phyloP scores from a whole-genome alignment of 768 basidiomycete species.

The Amyloporia xantha region DNA sequence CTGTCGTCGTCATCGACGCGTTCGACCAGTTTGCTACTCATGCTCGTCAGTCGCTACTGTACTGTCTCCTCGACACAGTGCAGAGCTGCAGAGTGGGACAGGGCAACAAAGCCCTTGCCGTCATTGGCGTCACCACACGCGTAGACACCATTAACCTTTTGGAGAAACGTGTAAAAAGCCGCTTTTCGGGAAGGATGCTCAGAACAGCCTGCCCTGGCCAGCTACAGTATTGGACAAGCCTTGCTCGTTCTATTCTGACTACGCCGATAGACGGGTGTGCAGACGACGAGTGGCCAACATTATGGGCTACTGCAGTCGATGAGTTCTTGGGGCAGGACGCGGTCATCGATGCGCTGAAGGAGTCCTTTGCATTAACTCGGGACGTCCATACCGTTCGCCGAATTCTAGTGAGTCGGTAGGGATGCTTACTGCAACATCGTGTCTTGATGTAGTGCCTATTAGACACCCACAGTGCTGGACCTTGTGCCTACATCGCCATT shows the following conservation, averaged over 20 bases:
- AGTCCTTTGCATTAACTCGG: conserved; percentile 54
- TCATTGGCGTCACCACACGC: conserved; percentile 82
- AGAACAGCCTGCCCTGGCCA: conserved; percentile 59
- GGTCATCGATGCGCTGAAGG: conserved; percentile 41
- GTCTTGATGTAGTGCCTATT: not conserved
- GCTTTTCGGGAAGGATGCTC: conserved; percentile 90
- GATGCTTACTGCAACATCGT: not conserved
- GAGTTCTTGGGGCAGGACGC: conserved; percentile 44
- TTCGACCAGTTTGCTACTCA: conserved; percentile 93
- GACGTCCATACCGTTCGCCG: conserved; percentile 54
- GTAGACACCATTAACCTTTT: conserved; percentile 83
- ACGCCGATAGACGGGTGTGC: conserved; percentile 21
- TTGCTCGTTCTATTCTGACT: conserved; percentile 43
- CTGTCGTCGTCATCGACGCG: conserved; percentile 79
- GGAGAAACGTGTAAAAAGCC: conserved; percentile 95
- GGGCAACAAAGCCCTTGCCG: conserved; percentile 63
- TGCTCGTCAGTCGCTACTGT: conserved; percentile 86
- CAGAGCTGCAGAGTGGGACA: conserved; percentile 70
- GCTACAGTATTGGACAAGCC: conserved; percentile 41
- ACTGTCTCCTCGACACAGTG: conserved; percentile 91
- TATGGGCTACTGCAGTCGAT: conserved; percentile 57
- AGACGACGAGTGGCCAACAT: conserved; percentile 47
- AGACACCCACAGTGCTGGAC: conserved; percentile 41
- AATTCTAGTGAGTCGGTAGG: conserved; percentile 43
- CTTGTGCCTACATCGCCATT: conserved; percentile 48